phyloP scores from a whole-genome alignment of 495 filamentous ascomycete species.

The Podospora bellae-mahoneyi region DNA sequence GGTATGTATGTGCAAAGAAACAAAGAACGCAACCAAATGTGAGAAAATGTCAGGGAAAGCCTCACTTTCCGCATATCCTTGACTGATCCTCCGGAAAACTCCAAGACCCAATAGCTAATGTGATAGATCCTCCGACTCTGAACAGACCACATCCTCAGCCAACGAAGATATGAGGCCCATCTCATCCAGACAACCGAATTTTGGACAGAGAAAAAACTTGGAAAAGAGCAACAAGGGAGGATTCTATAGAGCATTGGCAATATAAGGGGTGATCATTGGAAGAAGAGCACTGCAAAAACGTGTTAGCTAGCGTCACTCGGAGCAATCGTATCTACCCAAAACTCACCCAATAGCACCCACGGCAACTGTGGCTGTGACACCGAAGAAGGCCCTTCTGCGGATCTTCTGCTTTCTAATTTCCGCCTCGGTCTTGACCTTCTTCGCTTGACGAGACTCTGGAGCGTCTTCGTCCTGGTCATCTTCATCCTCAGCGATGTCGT shows the following conservation, averaged over 20 bases:
- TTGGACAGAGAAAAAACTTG: background rate
- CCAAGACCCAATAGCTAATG: slow-evolving; percentile 4
- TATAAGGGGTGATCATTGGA: slow-evolving; percentile 57
- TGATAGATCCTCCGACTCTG: background rate
- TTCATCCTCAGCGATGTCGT: slow-evolving; percentile 57
- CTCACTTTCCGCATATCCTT: background rate
- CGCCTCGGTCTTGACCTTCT: slow-evolving; percentile 71
- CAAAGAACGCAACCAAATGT: background rate
- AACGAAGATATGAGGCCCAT: background rate
- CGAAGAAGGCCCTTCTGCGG: slow-evolving; percentile 75
- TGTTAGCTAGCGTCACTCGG: slow-evolving; percentile 11
- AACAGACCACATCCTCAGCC: background rate
- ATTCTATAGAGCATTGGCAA: slow-evolving; percentile 45
- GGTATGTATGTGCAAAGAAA: slow-evolving; percentile 22
- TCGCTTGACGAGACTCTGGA: slow-evolving; percentile 57
- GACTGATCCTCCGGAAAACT: slow-evolving; percentile 15
- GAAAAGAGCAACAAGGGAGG: background rate
- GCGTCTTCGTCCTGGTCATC: slow-evolving; percentile 46
- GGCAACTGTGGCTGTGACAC: slow-evolving; percentile 74
- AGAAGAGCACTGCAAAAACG: slow-evolving; percentile 24
- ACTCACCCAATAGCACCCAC: slow-evolving; percentile 73
- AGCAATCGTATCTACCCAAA: background rate
- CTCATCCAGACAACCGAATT: background rate
- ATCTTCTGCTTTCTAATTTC: slow-evolving; percentile 80
- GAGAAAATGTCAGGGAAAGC: slow-evolving; percentile 5